Base-by-base conservation (phyloP, 768 basidiomycete genomes). In the Stropharia rugosoannulata region DNA sequence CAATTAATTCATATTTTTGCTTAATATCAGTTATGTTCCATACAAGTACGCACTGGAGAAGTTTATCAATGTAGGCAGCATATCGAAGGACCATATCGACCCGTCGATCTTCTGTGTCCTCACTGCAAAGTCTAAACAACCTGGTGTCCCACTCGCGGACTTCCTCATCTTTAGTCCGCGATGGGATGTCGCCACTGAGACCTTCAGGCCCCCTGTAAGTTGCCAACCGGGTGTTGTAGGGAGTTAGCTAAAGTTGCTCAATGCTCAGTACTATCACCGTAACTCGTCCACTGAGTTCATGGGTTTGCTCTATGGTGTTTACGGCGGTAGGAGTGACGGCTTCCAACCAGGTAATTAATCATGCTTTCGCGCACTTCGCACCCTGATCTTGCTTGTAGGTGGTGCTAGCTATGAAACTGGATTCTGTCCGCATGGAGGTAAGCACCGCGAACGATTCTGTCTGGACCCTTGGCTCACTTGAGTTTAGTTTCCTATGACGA, bases 101-200 rank as follows among this genome's bases (percentile, higher is more conserved):
- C 86, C 85, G 1, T 84, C 83, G 9, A 80, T 85, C 59, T 86
- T 87, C 72, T 85, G 84, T 57, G 82, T 87, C 46, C 79, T 87
- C 56, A 87, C 85, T 1, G 85, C 80, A 32, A 80, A 80, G 59
- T 86, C 85, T 22, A 84, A 85, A 66, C 78, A 76, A 13, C 73
- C 78, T 11, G 78, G 79, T 13, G 79, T 82, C 2, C 80, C 85
- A 9, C 75, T 88, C 11, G 78, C 80, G 2, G 85, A 87, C 64
- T 82, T 87, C 70, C 69, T 87, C 50, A 81, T 87, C 60, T 86
- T 87, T 69, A 79, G 80, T 51, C 78, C 78, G 4, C 73, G 85
- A 51, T 87, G 85, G 85, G 84, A 86, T 61, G 82, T 87, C 54
- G 79, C 84, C 1, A 67, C 62, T 27, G 64, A 74, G 49, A 85